These are phyloP conservation scores for Lactarius vividus DNA, from an alignment of 768 basidiomycete species.

Conservation along the genomic window DNA sequence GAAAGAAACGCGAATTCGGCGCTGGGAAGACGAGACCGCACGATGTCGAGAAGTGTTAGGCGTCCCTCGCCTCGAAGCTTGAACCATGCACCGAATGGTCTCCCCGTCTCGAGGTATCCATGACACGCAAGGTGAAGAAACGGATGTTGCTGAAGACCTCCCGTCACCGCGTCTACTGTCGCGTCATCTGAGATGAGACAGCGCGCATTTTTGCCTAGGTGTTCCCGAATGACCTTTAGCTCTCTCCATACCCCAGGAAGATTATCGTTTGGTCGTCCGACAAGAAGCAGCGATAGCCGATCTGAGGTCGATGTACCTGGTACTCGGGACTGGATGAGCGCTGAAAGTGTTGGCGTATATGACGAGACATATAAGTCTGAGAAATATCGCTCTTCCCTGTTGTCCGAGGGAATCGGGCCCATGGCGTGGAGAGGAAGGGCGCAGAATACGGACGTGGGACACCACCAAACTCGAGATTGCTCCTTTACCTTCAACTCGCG, in stretches of 20 bases:
- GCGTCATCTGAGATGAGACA: background rate
- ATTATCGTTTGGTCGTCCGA: background rate
- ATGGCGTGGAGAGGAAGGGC: conserved; percentile 20
- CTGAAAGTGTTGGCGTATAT: conserved; percentile 4
- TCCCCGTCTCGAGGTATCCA: background rate
- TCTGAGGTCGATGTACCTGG: background rate
- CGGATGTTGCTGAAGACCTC: background rate
- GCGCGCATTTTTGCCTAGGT: background rate
- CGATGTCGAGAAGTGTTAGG: background rate
- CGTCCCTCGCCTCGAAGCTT: background rate
- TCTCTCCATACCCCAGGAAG: conserved; percentile 1
- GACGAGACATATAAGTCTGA: background rate
- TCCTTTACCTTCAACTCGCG: background rate
- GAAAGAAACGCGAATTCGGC: conserved; percentile 16
- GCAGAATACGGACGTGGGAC: background rate
- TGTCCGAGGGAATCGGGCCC: background rate
- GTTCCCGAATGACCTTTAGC: background rate
- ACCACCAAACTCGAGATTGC: background rate
- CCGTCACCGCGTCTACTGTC: background rate
- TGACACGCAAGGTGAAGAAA: conserved; percentile 15
- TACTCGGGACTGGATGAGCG: conserved; percentile 2
- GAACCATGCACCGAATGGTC: conserved; percentile 8
- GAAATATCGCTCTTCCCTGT: background rate
- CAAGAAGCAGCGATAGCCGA: background rate
- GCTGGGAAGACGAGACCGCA: background rate